phyloP scores from a whole-genome alignment of 176 grass and related monocot genomes.

The Raddia distichophylla region DNA sequence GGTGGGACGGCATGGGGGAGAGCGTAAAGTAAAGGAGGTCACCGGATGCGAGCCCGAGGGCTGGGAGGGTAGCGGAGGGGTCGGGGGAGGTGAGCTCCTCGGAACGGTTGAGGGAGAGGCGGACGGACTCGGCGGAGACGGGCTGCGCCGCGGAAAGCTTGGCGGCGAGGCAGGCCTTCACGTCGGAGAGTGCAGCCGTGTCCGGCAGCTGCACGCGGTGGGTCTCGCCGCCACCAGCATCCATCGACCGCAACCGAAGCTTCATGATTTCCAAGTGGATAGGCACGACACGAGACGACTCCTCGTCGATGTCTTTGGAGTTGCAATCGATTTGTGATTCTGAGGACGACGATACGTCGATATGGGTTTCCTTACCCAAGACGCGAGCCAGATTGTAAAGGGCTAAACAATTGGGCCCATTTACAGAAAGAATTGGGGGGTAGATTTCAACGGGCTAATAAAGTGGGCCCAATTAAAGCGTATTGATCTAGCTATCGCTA shows the following conservation, averaged over 20 bases:
- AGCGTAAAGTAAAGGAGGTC: conserved; percentile 79
- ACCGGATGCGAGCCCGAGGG: conserved; percentile 80
- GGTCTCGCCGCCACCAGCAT: conserved; percentile 57
- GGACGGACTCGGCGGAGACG: conserved; percentile 66
- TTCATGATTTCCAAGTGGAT: conserved; percentile 54
- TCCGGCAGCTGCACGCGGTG: conserved; percentile 63
- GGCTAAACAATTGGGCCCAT: too few species aligned
- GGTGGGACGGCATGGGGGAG: conserved; percentile 31
- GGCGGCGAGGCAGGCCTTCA: conserved; percentile 62
- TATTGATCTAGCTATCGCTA: neutral
- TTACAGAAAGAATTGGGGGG: neutral
- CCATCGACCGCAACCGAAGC: conserved; percentile 71
- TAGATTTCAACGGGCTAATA: too few species aligned
- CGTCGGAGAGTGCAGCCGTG: conserved; percentile 51
- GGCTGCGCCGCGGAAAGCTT: conserved; percentile 55
- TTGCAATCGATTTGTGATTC: too few species aligned
- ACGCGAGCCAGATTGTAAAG: too few species aligned
- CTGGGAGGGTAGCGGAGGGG: conserved; percentile 47
- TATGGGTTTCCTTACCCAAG: too few species aligned
- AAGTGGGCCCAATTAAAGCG: neutral
- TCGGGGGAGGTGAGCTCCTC: conserved; percentile 69
- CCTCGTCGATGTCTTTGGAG: neutral
- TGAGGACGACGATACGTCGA: too few species aligned
- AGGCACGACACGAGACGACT: neutral
- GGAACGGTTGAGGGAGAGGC: conserved; percentile 83